Evolutionary conservation across 305 asterid genomes (phyloP).

Genomic region (Fraxinus angustifolia): DNA sequence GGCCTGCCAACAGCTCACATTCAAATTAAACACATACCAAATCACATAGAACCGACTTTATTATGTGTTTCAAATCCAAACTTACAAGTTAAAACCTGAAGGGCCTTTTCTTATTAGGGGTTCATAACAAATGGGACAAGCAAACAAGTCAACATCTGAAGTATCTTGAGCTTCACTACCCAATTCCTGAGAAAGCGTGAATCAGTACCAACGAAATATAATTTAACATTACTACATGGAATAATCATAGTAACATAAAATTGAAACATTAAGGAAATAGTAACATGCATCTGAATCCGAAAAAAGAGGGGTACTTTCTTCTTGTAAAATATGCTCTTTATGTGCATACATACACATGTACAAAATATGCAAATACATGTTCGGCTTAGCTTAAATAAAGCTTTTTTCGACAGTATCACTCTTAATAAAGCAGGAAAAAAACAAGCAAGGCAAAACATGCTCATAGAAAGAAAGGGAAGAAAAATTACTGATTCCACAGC

Average conservation of each 20-base stretch:
- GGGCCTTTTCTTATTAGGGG: constrained; percentile 88
- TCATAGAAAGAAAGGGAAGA: constrained; percentile 10
- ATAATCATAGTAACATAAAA: constrained; percentile 1
- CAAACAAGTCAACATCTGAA: constrained; percentile 57
- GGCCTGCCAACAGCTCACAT: constrained; percentile 49
- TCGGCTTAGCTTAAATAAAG: background rate
- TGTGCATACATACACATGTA: background rate
- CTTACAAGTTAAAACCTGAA: constrained; percentile 86
- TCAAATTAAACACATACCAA: constrained; percentile 19
- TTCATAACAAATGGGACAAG: constrained; percentile 86
- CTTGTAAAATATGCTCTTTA: background rate
- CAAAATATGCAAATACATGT: background rate
- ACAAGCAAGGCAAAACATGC: background rate
- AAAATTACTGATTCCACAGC: constrained; percentile 49
- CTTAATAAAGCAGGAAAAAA: background rate
- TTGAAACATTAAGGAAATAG: constrained; percentile 5
- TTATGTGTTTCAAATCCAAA: constrained; percentile 13
- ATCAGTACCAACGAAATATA: constrained; percentile 7
- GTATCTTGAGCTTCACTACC: constrained; percentile 33
- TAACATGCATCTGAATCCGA: background rate
- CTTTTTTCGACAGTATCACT: background rate
- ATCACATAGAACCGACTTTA: background rate
- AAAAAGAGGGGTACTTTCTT: background rate
- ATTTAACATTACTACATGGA: background rate
- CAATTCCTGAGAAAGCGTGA: constrained; percentile 45